Conservation (phyloP, 148 eudicot genomes). For the Rhododendron vialii region DNA sequence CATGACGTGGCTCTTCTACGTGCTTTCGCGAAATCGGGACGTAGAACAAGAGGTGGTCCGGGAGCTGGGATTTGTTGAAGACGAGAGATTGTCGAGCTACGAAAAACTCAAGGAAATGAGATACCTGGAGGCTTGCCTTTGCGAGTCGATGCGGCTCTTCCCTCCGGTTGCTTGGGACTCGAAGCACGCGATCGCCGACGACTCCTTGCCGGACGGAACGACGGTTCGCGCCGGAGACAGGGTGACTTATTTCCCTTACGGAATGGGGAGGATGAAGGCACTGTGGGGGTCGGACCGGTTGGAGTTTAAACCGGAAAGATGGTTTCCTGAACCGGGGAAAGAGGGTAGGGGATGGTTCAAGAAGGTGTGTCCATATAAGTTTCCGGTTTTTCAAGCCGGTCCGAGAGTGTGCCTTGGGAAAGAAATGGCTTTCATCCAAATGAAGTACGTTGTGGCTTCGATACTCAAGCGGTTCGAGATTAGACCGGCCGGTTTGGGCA, state of each 20-base stretch:
- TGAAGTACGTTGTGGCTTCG: conserved; percentile 47
- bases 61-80: conserved; percentile 10
- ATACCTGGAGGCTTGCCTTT: conserved; percentile 24
- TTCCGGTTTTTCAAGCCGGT: conserved; percentile 41
- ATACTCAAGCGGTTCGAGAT: conserved; percentile 31
- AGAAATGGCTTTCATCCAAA: conserved; percentile 51
- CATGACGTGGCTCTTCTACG: conserved; percentile 34
- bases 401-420: conserved; percentile 49
- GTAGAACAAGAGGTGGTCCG: conserved; percentile 18
- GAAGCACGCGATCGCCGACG: conserved; percentile 21
- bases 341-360: conserved; percentile 8
- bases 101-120: conserved; percentile 18
- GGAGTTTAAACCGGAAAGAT: conserved; percentile 31
- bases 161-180: conserved; percentile 39
- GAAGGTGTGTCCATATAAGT: conserved; percentile 19
- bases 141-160: conserved; percentile 33
- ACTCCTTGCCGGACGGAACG: conserved; percentile 33
- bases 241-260: conserved; percentile 36
- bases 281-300: conserved; percentile 30
- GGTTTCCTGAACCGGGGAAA: conserved; percentile 15
- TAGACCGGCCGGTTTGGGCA: conserved; percentile 11
- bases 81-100: background rate
- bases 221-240: conserved; percentile 21
- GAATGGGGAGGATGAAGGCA: conserved; percentile 34
- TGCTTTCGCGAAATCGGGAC: conserved; percentile 8